Conservation (phyloP, 2,329 filamentous ascomycete species). For the Colletotrichum aenigma region DNA sequence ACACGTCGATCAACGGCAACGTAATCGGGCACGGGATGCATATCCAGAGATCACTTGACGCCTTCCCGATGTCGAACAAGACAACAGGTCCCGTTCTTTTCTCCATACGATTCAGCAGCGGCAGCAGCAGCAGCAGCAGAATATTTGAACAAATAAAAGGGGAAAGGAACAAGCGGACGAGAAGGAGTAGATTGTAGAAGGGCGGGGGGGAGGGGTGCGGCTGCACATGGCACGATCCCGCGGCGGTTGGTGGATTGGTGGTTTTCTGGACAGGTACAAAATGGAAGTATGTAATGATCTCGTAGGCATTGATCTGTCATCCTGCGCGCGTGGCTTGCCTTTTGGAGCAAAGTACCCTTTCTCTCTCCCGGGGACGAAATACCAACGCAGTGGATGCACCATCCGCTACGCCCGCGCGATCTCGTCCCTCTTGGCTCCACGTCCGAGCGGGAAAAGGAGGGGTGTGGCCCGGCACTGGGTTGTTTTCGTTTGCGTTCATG, state of each 20-base stretch:
- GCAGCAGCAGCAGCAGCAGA: background rate
- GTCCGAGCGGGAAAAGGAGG: background rate
- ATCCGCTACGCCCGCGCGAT: background rate
- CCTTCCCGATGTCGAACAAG: background rate
- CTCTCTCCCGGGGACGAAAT: background rate
- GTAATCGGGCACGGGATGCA: slow-evolving; percentile 3
- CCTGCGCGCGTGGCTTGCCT: background rate
- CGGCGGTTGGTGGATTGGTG: background rate
- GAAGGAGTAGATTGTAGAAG: background rate
- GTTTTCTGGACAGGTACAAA: background rate
- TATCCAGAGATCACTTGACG: slow-evolving; percentile 3
- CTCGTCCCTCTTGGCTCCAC: background rate
- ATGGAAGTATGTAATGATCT: background rate
- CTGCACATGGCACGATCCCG: background rate
- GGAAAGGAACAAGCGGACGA: background rate
- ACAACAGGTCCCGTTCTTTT: background rate
- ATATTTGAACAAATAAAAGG: slow-evolving; percentile 7
- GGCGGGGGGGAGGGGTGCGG: background rate
- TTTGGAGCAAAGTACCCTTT: background rate
- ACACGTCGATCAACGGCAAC: slow-evolving; percentile 8
- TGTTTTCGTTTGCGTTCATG: background rate
- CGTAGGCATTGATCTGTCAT: background rate
- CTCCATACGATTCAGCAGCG: background rate
- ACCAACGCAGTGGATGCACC: background rate
- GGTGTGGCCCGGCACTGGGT: background rate